These are phyloP conservation scores for Darksidea phi DNA, from an alignment of 495 filamentous ascomycete genomes.

Conservation along the genomic window DNA sequence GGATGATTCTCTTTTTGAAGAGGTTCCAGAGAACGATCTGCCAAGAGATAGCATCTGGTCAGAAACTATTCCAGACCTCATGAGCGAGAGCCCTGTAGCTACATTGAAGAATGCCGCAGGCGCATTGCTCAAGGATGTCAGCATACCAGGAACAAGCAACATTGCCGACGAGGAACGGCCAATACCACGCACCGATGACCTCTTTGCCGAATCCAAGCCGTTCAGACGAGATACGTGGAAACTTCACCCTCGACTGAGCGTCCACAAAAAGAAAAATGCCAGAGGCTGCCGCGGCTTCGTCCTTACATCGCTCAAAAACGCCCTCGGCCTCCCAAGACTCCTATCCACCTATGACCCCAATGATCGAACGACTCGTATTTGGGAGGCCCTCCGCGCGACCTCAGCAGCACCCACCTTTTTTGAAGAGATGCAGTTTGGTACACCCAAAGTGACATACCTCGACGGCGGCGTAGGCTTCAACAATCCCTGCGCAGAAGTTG, in stretches of 20 bases:
- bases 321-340: conserved; percentile 37
- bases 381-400: conserved; percentile 40
- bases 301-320: conserved; percentile 36
- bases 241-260: conserved; percentile 28
- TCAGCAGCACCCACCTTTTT: conserved; percentile 41
- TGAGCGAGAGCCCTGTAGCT: conserved; percentile 24
- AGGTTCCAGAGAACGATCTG: conserved; percentile 32
- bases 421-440: conserved; percentile 41
- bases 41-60: conserved; percentile 36
- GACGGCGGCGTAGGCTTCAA: conserved; percentile 43
- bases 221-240: conserved; percentile 28
- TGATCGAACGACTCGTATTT: conserved; percentile 36
- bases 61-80: conserved; percentile 19
- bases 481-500: conserved; percentile 39
- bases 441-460: conserved; percentile 38
- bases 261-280: conserved; percentile 32
- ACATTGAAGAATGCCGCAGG: conserved; percentile 5
- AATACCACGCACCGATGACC: not conserved
- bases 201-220: conserved; percentile 13
- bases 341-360: conserved; percentile 39
- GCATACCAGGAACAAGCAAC: conserved; percentile 7
- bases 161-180: conserved; percentile 19
- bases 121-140: not conserved
- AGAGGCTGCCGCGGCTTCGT: conserved; percentile 39
- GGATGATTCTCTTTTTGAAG: conserved; percentile 40